Percentiles rank a stretch among this genome's conserved stretches.
Conservation (phyloP, 2,329 filamentous ascomycete genomes). For the Saccharata proteae region DNA sequence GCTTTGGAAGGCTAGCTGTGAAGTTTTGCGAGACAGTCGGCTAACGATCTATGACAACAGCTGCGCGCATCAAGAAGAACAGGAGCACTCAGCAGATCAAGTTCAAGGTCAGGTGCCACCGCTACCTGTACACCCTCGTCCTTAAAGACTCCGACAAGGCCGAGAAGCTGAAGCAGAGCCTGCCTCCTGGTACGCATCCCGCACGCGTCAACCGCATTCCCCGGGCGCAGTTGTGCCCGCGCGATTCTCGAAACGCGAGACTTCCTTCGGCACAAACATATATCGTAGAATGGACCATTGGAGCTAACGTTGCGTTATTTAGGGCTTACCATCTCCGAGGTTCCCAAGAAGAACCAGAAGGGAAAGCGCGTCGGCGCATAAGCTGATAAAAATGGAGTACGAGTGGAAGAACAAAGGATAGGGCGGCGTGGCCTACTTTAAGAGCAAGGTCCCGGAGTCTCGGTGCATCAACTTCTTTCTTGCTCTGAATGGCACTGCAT, state of each 20-base stretch:
- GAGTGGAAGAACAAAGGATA: not conserved
- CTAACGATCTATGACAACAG: conserved; percentile 20
- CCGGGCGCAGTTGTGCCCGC: too few relatives aligned
- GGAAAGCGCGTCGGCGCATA: conserved; percentile 30
- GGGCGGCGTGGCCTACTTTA: too few relatives aligned
- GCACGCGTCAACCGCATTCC: too few relatives aligned
- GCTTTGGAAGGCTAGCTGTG: too few relatives aligned
- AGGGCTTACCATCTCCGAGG: conserved; percentile 49
- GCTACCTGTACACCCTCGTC: conserved; percentile 93
- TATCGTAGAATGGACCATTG: not conserved
- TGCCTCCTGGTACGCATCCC: conserved; percentile 80
- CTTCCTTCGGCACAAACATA: not conserved
- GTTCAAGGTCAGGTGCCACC: conserved; percentile 99
- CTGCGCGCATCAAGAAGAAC: conserved; percentile 66
- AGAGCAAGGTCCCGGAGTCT: too few relatives aligned
- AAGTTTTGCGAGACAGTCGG: not conserved
- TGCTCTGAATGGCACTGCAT: not conserved
- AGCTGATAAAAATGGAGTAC: conserved; percentile 1
- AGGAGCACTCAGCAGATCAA: conserved; percentile 85
- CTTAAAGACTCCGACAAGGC: conserved; percentile 99
- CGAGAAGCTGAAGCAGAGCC: conserved; percentile 99
- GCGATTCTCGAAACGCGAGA: not conserved
- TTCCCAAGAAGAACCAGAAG: conserved; percentile 51
- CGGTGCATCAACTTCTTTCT: not conserved
- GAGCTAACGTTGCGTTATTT: too few relatives aligned